Evolutionary conservation across 2,329 filamentous ascomycete species (phyloP), one percentile per base, ranked within the genome.

Genomic region (Neofusicoccum cordaticola): DNA sequence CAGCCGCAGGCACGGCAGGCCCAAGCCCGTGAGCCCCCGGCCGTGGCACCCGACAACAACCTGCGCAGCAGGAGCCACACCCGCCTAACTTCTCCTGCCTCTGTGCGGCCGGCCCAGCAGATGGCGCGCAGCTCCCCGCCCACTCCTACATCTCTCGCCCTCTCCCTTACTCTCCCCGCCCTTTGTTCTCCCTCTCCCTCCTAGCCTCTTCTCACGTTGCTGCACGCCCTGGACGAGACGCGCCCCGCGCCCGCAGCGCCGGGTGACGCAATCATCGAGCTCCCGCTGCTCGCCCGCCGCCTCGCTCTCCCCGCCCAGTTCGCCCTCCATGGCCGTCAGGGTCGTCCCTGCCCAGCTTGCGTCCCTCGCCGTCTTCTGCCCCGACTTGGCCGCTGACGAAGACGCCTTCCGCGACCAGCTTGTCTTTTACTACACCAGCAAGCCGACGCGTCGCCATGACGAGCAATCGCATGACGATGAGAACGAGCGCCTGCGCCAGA

Each of bases 311-410:
- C 51, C 45, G 41, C 62, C 13, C 50, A 27, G 45, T 19, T 22
- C 37, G n/a, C 35, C 56, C 45, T 19, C 44, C 22, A 65, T 65
- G 64, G 57, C 71, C 2, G 69, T 74, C 35, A 75, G 73, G 66
- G 76, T 90, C 68, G 81, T 88, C 39, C 93, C 95, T 48, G 94
- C 94, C 41, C 91, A 91, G 74, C 86, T 98, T 35, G 90, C 91
- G 71, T 98, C 95, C 77, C 85, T 99, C 51, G 88, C 94, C 75
- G 96, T 99, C 75, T 99, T 96, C 83, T 98, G 96, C 76, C 95
- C 96, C 39, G 87, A 89, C 5, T 85, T 96, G 50, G 89, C 90
- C 71, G 83, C 75, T 41, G 86, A 85, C 75, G 90, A 93, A 74
- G 90, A 92, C 73, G 90, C 88, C 2, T 81, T 93, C 68, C 82